These are phyloP conservation scores for Curvularia sp. DNA, from an alignment of 2,329 filamentous ascomycete species.

Conservation along the genomic window DNA sequence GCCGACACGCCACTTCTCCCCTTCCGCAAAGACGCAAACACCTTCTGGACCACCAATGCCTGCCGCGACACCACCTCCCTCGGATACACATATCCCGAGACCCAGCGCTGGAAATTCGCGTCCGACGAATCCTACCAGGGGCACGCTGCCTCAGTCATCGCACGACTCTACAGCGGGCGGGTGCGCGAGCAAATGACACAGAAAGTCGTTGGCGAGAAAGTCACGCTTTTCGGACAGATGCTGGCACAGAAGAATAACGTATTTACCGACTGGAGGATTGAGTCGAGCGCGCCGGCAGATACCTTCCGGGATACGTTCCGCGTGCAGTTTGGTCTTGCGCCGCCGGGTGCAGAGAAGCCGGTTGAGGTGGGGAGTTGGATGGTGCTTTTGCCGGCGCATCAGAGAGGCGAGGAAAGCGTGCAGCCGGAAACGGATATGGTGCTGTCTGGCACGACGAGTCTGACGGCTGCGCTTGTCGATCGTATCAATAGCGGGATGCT, in stretches of 20 bases:
- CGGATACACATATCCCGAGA: slow-evolving; percentile 47
- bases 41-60: slow-evolving; percentile 43
- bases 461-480: slow-evolving; percentile 39
- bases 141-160: slow-evolving; percentile 24
- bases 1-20: slow-evolving; percentile 54
- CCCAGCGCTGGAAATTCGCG: slow-evolving; percentile 35
- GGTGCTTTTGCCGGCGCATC: slow-evolving; percentile 27
- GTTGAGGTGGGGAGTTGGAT: slow-evolving; percentile 39
- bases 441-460: slow-evolving; percentile 27
- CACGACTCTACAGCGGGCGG: slow-evolving; percentile 31
- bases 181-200: slow-evolving; percentile 10
- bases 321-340: slow-evolving; percentile 29
- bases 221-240: slow-evolving; percentile 3
- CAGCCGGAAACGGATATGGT: slow-evolving; percentile 4
- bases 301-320: slow-evolving; percentile 29
- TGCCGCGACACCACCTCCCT: slow-evolving; percentile 34
- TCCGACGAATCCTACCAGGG: slow-evolving; percentile 20
- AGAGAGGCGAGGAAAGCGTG: not conserved
- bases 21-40: slow-evolving; percentile 32
- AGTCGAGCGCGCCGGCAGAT: slow-evolving; percentile 14
- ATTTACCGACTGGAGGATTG: slow-evolving; percentile 40
- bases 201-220: not conserved
- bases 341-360: slow-evolving; percentile 25
- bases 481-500: slow-evolving; percentile 28
- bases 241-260: slow-evolving; percentile 4